phyloP scores from a whole-genome alignment of 495 filamentous ascomycete species.

The Apiosordaria backusii region DNA sequence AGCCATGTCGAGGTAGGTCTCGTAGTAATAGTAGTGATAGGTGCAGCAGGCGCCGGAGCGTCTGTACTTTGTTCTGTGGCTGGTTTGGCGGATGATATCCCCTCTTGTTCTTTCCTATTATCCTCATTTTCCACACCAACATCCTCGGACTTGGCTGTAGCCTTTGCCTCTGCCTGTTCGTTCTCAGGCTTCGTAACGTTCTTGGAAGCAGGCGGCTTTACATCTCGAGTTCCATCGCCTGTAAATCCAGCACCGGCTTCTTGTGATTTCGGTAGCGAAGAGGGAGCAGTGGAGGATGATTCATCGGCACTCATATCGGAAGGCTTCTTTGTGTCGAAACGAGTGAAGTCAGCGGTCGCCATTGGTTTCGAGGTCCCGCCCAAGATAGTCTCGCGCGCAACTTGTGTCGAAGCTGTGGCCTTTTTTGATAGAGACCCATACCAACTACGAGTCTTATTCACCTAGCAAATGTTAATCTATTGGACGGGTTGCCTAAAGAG shows the following conservation, averaged over 20 bases:
- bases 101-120: conserved; percentile 6
- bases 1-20: conserved; percentile 51
- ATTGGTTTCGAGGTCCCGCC: conserved; percentile 46
- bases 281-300: conserved; percentile 25
- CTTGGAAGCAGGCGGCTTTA: neutral
- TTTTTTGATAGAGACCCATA: conserved; percentile 70
- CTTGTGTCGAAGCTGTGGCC: conserved; percentile 66
- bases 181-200: conserved; percentile 7
- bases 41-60: conserved; percentile 14
- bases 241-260: neutral
- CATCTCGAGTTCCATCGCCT: neutral
- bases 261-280: conserved; percentile 15
- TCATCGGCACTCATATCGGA: conserved; percentile 28
- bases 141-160: conserved; percentile 8
- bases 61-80: conserved; percentile 9
- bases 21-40: conserved; percentile 34
- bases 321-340: conserved; percentile 43
- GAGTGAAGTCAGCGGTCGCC: conserved; percentile 43
- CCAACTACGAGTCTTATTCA: conserved; percentile 59
- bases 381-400: conserved; percentile 73
- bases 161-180: neutral
- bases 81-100: neutral
- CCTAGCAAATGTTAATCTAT: conserved; percentile 30
- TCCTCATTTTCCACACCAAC: conserved; percentile 10
- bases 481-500: neutral